Base-by-base conservation (phyloP, 2,329 filamentous ascomycete species). In the Madurella fahalii region DNA sequence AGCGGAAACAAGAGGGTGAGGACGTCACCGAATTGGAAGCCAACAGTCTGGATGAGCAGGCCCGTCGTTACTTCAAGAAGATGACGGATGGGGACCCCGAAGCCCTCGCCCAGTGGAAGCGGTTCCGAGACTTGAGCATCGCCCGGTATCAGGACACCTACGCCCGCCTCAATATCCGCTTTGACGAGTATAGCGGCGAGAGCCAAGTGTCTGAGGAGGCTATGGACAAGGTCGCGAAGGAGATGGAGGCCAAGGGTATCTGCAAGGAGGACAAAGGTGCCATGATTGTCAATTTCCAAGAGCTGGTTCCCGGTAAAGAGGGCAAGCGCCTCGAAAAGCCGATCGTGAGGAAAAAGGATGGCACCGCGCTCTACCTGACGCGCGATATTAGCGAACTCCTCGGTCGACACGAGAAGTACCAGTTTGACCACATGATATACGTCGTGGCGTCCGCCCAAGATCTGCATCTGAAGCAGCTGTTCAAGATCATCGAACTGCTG, bases 351-450 rank as follows among this genome's bases (percentile, higher is more conserved):
- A 88, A 89, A 73, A 83, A 81, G 61, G 85, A 89, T 60, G 88
- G 88, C 52, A 90, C 86, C 12, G 87, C 86, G 40, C 79, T 90
- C 34, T 92, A 93, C 67, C 78, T 92, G 45, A 89, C 89, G 48
- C 83, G 88, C 61, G 87, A 93, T 69, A 86, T 92, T 58, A 87
- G 84, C 62, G 86, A 90, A 65, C 80, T 89, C 30, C 72, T 90
- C 50, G 80, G 84, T 64, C 82, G 88, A 53, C 62, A 81, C 46
- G 76, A 84, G 18, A 78, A 80, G 64, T 83, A 83, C 71, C 68
- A 83, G 11, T 90, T 89, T 63, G 86, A 91, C 71, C 83, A 89
- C 67, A 89, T 91, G 86, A 86, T 90, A 58, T 91, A 90, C 64
- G 87, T 91, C 9, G 83, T 90, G 31, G 86, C 86, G 1, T 84